Base-by-base conservation (phyloP, 768 basidiomycete species). In the Lactarius deliciosus region DNA sequence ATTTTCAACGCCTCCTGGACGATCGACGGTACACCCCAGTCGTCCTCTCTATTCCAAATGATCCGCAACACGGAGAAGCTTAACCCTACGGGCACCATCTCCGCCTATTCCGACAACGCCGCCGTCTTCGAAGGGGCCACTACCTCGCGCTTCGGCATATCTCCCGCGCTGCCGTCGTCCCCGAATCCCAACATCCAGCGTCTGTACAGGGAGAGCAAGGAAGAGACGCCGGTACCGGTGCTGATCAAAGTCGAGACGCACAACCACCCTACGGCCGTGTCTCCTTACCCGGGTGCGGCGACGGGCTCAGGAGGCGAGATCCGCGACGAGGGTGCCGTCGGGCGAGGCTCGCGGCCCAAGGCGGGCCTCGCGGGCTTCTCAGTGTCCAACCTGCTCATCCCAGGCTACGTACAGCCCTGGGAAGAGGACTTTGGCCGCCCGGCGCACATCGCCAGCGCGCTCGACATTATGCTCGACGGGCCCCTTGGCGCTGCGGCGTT, bases 241-340 rank as follows among this genome's bases (percentile, higher is more conserved):
- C 83, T 98, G 28, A 87, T 95, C 80, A 99, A 99, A 78, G 97
- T 98, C 66, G 97, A 98, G 78, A 99, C 97, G 2, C 97, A 99
- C 77, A 99, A 99, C 75, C 97, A 98, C 73, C 97, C 97, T 3
- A 98, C 96, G 2, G 97, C 96, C 3, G 95, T 98, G 9, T 98
- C 97, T 1, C 97, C 97, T 0, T 98, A 91, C 76, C 94, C 97
- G 2, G 97, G 97, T n/a, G 96, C 97, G 0, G 96, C 96, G 1
- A 98, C 97, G 0, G 97, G 97, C 22, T 98, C 96, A 1, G 97
- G 97, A 9, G 97, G 97, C 11, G 97, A 99, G 78, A 98, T 98
- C 70, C 86, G 97, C 40, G 97, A 99, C 75, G 97, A 99, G 78
- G 97, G 96, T 18, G 90, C 97, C 6, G 94, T 96, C 47, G 97